Conservation (phyloP, 2,329 filamentous ascomycete genomes). For the Intubia oerlemansii region DNA sequence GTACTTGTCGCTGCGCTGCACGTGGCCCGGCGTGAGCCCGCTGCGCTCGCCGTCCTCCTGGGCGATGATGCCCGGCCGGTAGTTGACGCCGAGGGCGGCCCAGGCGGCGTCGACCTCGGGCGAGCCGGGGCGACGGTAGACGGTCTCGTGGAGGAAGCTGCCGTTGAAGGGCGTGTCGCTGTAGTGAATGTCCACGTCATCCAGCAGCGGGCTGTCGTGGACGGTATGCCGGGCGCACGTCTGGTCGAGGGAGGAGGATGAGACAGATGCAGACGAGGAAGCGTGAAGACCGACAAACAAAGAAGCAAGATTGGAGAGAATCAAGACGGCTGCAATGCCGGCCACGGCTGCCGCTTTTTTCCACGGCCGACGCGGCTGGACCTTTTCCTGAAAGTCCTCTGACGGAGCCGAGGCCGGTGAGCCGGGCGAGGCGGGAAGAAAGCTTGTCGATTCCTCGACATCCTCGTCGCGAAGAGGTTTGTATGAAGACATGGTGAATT, state of each 20-base stretch:
- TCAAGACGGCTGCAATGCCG: not conserved
- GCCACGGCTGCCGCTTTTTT: not conserved
- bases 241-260: too few relatives aligned
- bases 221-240: slow-evolving; percentile 6
- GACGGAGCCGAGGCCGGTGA: not conserved
- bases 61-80: slow-evolving; percentile 25
- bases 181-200: slow-evolving; percentile 15
- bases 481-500: too few relatives aligned
- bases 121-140: slow-evolving; percentile 26
- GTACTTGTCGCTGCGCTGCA: slow-evolving; percentile 30
- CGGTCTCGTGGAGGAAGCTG: slow-evolving; percentile 29
- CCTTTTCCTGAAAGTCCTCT: not conserved
- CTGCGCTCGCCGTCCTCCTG: slow-evolving; percentile 24
- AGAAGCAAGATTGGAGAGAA: too few relatives aligned
- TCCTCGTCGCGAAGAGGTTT: too few relatives aligned
- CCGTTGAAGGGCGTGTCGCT: slow-evolving; percentile 27
- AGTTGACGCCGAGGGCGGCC: slow-evolving; percentile 17
- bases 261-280: slow-evolving; percentile 6
- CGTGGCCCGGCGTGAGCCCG: slow-evolving; percentile 30
- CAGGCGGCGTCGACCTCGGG: slow-evolving; percentile 36
- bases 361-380: not conserved
- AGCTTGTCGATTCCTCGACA: too few relatives aligned
- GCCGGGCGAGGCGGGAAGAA: too few relatives aligned
- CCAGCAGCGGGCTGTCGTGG: slow-evolving; percentile 12
- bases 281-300: not conserved